These are phyloP conservation scores for Aspergillus neoniger DNA, from an alignment of 2,329 filamentous ascomycete genomes.

Conservation along the genomic window DNA sequence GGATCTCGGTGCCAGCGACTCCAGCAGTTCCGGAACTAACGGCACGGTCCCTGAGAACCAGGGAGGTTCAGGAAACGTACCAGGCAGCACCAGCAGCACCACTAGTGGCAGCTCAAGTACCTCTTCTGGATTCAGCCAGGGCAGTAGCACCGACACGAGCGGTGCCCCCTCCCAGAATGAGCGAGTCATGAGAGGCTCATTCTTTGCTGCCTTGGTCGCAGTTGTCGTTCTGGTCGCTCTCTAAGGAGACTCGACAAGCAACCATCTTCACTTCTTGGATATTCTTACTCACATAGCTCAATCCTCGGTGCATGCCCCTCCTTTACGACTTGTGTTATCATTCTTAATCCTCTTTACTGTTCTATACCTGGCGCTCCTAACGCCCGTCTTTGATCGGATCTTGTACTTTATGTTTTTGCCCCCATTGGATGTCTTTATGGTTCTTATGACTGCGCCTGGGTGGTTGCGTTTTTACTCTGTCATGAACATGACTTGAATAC, in stretches of 20 bases:
- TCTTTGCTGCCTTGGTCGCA: constrained; percentile 51
- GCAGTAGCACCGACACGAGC: constrained; percentile 20
- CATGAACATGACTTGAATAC: constrained; percentile 10
- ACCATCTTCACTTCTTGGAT: constrained; percentile 21
- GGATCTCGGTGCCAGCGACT: constrained; percentile 33
- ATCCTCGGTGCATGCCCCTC: constrained; percentile 14
- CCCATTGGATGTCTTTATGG: constrained; percentile 20
- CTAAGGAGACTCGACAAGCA: constrained; percentile 31
- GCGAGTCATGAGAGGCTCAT: constrained; percentile 45
- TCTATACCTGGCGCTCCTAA: constrained; percentile 21
- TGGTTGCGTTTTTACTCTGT: constrained; percentile 10
- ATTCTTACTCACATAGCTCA: constrained; percentile 23
- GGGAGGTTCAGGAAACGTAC: constrained; percentile 36
- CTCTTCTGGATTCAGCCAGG: constrained; percentile 37
- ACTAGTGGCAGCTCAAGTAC: constrained; percentile 24
- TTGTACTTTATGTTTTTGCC: constrained; percentile 8
- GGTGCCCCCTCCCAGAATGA: constrained; percentile 40
- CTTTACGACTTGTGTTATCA: constrained; percentile 18
- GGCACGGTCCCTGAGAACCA: constrained; percentile 36
- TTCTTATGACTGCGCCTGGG: constrained; percentile 18
- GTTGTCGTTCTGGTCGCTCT: constrained; percentile 49
- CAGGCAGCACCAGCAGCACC: constrained; percentile 19
- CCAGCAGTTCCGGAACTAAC: constrained; percentile 13
- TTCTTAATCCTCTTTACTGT: constrained; percentile 16
- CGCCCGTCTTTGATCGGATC: constrained; percentile 8